These are phyloP conservation scores for Cercospora sp. DNA, from an alignment of 2,329 filamentous ascomycete genomes.

Conservation along the genomic window DNA sequence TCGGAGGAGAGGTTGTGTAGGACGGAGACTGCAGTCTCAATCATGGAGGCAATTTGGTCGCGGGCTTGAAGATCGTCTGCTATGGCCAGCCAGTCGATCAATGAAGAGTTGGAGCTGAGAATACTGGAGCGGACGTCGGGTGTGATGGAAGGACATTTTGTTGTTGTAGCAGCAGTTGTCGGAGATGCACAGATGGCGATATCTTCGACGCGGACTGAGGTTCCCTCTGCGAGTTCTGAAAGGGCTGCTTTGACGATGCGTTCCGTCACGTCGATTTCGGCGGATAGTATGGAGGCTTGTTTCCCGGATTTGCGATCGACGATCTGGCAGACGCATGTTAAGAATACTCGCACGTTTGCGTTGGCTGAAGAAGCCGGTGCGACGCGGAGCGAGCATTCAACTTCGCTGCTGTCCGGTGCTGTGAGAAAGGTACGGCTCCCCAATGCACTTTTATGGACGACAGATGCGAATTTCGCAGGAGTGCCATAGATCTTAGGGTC, in stretches of 20 bases:
- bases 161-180: not conserved
- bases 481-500: constrained; percentile 35
- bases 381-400: constrained; percentile 34
- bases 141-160: constrained; percentile 1
- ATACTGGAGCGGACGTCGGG: not conserved
- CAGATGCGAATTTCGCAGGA: constrained; percentile 33
- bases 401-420: constrained; percentile 33
- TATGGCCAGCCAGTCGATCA: constrained; percentile 34
- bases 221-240: constrained; percentile 30
- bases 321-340: constrained; percentile 35
- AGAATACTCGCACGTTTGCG: constrained; percentile 24
- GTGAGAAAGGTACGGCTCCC: constrained; percentile 35
- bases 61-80: constrained; percentile 29
- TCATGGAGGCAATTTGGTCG: constrained; percentile 5
- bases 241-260: constrained; percentile 31
- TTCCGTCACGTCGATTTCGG: constrained; percentile 36
- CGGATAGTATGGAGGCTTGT: constrained; percentile 30
- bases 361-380: constrained; percentile 21
- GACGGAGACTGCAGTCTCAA: constrained; percentile 17
- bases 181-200: constrained; percentile 27
- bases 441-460: constrained; percentile 26
- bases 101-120: not conserved
- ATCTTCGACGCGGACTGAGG: constrained; percentile 20
- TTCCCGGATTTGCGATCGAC: constrained; percentile 33
- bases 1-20: constrained; percentile 22